Conservation (phyloP, 176 grass and related monocot genomes). For the Triticum dicoccoides region DNA sequence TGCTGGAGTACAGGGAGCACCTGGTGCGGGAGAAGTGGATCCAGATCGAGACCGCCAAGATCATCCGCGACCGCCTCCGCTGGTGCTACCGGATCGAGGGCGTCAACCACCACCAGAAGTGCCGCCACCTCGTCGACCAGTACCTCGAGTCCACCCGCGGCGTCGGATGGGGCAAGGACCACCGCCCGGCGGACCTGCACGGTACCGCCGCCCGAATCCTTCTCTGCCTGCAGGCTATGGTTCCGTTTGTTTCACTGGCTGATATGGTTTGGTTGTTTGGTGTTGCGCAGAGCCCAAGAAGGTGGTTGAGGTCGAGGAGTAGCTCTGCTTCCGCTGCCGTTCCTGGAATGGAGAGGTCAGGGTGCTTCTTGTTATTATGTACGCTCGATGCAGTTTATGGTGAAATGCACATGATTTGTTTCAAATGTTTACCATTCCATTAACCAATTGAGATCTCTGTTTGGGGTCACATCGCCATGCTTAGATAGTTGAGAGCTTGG, state of each 20-base stretch:
- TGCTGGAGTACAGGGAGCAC: conserved; percentile 92
- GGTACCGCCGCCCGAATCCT: conserved; percentile 24
- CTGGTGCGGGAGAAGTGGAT: conserved; percentile 99
- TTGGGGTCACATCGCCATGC: neutral
- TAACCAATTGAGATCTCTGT: neutral
- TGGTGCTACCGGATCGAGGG: conserved; percentile 99
- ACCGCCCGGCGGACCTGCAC: conserved; percentile 67
- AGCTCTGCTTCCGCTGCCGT: neutral
- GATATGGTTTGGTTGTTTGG: conserved; percentile 10
- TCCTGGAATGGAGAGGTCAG: conserved; percentile 44
- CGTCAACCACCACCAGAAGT: conserved; percentile 87
- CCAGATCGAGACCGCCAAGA: conserved; percentile 99
- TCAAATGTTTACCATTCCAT: neutral
- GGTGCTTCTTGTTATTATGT: neutral
- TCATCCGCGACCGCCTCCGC: conserved; percentile 84
- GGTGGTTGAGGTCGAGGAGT: conserved; percentile 42
- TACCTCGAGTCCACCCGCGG: conserved; percentile 88
- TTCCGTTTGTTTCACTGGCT: neutral
- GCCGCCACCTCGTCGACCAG: conserved; percentile 90
- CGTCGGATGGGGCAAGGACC: conserved; percentile 91
- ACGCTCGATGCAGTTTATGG: too few relatives aligned
- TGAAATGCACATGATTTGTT: neutral
- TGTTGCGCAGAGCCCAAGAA: conserved; percentile 62
- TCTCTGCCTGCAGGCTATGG: neutral
- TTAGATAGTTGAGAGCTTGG: neutral